A percentile compares a stretch with the other conserved stretches of the same genome.
phyloP scores from a whole-genome alignment of 75 land plant genomes.

The Pinus tabuliformis region DNA sequence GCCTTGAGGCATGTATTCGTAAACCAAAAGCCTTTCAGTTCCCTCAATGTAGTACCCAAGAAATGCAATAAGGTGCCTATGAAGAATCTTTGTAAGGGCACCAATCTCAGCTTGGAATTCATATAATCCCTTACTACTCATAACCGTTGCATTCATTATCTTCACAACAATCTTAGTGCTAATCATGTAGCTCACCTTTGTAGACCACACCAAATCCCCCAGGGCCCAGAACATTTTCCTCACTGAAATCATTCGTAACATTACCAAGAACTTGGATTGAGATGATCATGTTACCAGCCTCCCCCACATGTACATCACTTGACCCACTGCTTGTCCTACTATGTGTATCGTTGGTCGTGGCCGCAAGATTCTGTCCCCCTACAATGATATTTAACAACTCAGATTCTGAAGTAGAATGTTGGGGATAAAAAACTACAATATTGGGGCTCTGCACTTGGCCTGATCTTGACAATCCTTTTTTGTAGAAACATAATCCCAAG shows the following conservation, averaged over 20 bases:
- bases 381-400: too few relatives aligned
- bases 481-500: too few relatives aligned
- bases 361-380: constrained; percentile 5
- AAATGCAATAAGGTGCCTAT: constrained; percentile 59
- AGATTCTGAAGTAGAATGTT: too few relatives aligned
- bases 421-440: too few relatives aligned
- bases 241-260: too few relatives aligned
- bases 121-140: constrained; percentile 44
- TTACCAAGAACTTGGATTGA: not conserved
- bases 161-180: too few relatives aligned
- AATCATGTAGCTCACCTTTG: constrained; percentile 32
- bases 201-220: constrained; percentile 82
- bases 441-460: too few relatives aligned
- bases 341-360: constrained; percentile 51
- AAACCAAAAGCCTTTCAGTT: constrained; percentile 69
- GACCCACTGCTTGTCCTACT: constrained; percentile 10
- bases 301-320: not conserved
- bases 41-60: constrained; percentile 79
- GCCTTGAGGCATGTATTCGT: constrained; percentile 81
- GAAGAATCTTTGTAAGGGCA: constrained; percentile 66
- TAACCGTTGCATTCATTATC: constrained; percentile 31
- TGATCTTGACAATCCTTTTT: too few relatives aligned
- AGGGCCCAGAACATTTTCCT: constrained; percentile 49
- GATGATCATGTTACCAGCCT: too few relatives aligned
- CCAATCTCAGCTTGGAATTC: constrained; percentile 75